Percentiles rank a stretch among this genome's conserved stretches.
phyloP scores from a whole-genome alignment of 169 alveolate genomes.

The Plasmodium vivax region DNA sequence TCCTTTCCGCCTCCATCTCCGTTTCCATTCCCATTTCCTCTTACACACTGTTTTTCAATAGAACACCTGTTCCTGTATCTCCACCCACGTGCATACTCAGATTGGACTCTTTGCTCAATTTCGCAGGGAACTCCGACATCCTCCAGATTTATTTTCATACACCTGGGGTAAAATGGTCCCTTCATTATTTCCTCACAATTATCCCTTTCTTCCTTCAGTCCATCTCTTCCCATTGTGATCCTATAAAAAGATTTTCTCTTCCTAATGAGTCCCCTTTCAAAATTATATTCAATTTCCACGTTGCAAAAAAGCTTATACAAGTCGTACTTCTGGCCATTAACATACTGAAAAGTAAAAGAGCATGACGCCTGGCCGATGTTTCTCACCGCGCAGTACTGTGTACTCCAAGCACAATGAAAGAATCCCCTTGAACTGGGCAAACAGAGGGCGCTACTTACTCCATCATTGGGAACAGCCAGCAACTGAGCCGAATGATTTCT shows the following conservation, averaged over 20 bases:
- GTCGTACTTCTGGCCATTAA: background rate
- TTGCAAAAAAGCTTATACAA: background rate
- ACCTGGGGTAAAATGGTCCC: background rate
- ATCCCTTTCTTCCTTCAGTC: background rate
- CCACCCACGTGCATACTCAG: background rate
- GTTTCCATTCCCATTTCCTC: background rate
- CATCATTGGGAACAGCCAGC: background rate
- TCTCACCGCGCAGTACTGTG: background rate
- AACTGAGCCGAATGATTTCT: background rate
- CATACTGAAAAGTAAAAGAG: background rate
- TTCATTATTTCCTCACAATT: background rate
- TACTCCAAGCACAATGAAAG: background rate
- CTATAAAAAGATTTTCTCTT: too few relatives aligned
- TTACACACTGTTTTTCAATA: background rate
- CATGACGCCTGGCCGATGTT: background rate
- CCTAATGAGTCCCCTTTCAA: background rate
- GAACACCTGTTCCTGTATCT: background rate
- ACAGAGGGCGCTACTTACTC: background rate
- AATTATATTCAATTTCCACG: background rate
- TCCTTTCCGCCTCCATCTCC: background rate
- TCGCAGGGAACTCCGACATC: background rate
- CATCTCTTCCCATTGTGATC: background rate
- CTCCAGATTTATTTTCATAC: background rate
- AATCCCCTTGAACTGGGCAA: background rate
- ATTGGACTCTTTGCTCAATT: background rate